A percentile compares a stretch with the other conserved stretches of the same genome.
Evolutionary conservation across 2,329 filamentous ascomycete genomes (phyloP).

Genomic region (Claviceps cyperi): DNA sequence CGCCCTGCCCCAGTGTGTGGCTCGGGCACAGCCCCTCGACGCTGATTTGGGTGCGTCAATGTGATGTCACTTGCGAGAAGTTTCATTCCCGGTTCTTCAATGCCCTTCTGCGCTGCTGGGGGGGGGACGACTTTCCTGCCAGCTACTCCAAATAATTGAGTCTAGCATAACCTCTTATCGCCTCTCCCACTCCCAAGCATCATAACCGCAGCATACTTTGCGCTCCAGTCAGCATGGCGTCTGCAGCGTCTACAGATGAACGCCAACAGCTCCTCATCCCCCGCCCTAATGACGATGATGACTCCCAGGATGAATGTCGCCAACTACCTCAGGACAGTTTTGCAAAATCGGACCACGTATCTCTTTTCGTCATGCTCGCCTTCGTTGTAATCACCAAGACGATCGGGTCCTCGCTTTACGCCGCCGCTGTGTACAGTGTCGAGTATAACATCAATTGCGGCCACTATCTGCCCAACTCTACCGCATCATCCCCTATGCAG

Average conservation of each 20-base stretch:
- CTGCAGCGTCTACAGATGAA: neutral
- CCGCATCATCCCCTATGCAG: neutral
- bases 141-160: neutral
- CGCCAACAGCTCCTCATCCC: conserved; percentile 2
- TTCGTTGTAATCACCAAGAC: neutral
- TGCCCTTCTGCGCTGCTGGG: neutral
- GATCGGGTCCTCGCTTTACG: neutral
- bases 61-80: neutral
- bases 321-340: conserved; percentile 4
- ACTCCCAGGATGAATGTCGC: neutral
- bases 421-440: neutral
- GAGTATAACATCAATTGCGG: conserved; percentile 3
- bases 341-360: neutral
- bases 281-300: neutral
- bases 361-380: conserved; percentile 1
- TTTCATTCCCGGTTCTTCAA: no score
- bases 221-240: neutral
- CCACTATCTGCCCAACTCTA: neutral
- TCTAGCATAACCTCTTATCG: neutral
- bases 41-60: neutral
- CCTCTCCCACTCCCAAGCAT: neutral
- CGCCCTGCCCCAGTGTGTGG: no score
- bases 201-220: neutral
- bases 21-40: no score
- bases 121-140: neutral